Evolutionary conservation across 768 basidiomycete genomes (phyloP), one percentile per base, ranked within the genome.

Genomic region (Ramaria sp.): DNA sequence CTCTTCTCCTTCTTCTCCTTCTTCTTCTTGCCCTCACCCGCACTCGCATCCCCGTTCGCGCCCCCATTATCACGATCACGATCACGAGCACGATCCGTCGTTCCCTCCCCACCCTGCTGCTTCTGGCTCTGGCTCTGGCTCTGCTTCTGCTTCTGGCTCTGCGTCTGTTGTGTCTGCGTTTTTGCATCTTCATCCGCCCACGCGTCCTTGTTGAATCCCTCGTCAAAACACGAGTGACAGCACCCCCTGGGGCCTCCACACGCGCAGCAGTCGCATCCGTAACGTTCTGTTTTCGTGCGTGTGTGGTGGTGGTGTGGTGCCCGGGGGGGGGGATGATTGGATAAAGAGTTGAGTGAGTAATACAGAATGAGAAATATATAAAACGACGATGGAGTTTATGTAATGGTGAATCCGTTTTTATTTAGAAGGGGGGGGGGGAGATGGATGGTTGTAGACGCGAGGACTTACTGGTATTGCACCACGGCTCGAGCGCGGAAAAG

Each of bases 401-500:
- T 44, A 9, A 7, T 18, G 42, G 20, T 18, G 7, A 44, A 9
- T 44, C 7, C 7, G 16, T 8, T 44, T 18, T 9, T 16, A 44
- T 44, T 52, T 5, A 3, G 18, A 2, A 20, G 34, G 7, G 18
- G 10, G 24, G 43, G 44, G 18, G 42, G 20, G 12, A 12, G n/a
- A 47, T 55, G 43, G 8, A 25, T 6, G 8, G 3, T 22, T 42
- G 18, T 24, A 42, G 45, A 45, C 53, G 42, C 13, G n/a, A n/a
- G n/a, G 3, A 34, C 32, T 34, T 48, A 55, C 53, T 55, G 7
- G 44, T 28, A 27, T 55, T 55, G 43, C 53, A 55, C 53, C 53
- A 55, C 8, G 42, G 53, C 18, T 48, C 28, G 3, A 55, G n/a
- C 12, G 53, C 53, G 16, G 53, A 55, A 32, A 55, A 55, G 16